Base-by-base conservation (phyloP, 495 filamentous ascomycete genomes). In the Peziza echinospora region DNA sequence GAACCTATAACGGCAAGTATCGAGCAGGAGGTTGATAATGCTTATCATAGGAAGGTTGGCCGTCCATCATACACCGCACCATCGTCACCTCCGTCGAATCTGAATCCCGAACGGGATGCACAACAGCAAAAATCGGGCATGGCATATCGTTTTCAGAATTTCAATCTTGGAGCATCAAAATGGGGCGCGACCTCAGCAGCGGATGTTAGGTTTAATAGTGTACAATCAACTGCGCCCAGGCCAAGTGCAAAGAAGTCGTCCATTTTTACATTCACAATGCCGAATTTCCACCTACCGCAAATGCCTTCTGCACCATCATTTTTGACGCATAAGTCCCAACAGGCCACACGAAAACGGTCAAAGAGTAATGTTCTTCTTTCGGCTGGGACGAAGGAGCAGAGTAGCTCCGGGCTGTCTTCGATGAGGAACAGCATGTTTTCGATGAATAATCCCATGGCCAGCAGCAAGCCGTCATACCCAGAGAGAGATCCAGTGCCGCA, bases 301-400 rank as follows among this genome's bases (percentile, higher is more conserved):
- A 37, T 37, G 30, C 30, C 30, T 5, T 37, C 30, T 11, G 13
- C 30, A 11, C 30, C 30, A 11, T 37, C 30, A 4, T 37, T 37
- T 10, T 13, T 49, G 37, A 17, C 43, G 41, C 19, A 28, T 24
- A 5, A 28, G 19, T 19, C 46, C 39, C 21, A 19, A 17, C 6
- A 0, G 49, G 62, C 5, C 47, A 53, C 16, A 24, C 11, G 46
- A 44, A 41, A 28, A 28, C 41, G 17, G 16, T 37, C 46, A 5
- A n/a, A 39, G 37, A 21, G n/a, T 40, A 49, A 1, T 49, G 21
- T 10, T 34, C 26, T 28, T 21, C 21, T 1, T 39, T 43, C 17
- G 45, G 50, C 7, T 47, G 45, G 5, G 46, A 43, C 24, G 50
- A 46, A 9, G 49, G 43, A 9, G 42, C 39, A 10, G 19, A 34